Evolutionary conservation across 1,284 basidiomycete genomes (phyloP), one percentile per base, ranked within the genome.

Genomic region (Hemileia vastatrix): DNA sequence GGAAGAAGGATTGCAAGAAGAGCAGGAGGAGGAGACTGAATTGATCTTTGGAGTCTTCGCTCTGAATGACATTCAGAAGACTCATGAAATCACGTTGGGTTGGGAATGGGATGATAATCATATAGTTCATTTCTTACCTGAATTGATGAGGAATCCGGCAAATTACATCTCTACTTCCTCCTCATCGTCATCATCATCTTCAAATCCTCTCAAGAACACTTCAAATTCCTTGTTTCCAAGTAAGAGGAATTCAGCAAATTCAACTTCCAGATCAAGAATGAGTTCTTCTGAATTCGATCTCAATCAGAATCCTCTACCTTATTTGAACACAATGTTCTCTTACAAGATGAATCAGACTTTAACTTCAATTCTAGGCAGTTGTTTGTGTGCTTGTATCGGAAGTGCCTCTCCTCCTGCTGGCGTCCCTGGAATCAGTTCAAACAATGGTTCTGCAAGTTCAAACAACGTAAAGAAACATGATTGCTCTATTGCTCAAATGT

Each of bases 51-150:
- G 86, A 0, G 77, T 96, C 1, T 95, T 94, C 69, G 88, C 91
- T 0, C 75, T 86, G 19, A 77, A 83, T 13, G 86, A 90, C 67
- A 80, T 96, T 65, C 82, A 82, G 64, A 83, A 83, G 36, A 81
- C 86, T 55, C 90, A 94, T 70, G 93, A 96, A 77, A 83, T 96
- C 43, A 84, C 93, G 0, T 77, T 95, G 0, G 88, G 86, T 0
- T 97, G 93, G 91, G 91, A 95, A 74, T 96, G 92, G 93, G 92
- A 95, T 68, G 92, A 96, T 70, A 84, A 84, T 3, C 88, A 91
- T 71, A 84, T 87, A 0, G 84, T 94, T 0, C 93, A 95, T 76
- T 79, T 83, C 57, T 78, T 95, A 0, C 87, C 86, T 2, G 83
- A 84, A 11, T 77, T 89, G 52, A n/a, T n/a, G n/a, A n/a, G n/a